Evolutionary conservation across 108 stramenopile species (phyloP).

Genomic region (Cyclostephanos invisitatus): DNA sequence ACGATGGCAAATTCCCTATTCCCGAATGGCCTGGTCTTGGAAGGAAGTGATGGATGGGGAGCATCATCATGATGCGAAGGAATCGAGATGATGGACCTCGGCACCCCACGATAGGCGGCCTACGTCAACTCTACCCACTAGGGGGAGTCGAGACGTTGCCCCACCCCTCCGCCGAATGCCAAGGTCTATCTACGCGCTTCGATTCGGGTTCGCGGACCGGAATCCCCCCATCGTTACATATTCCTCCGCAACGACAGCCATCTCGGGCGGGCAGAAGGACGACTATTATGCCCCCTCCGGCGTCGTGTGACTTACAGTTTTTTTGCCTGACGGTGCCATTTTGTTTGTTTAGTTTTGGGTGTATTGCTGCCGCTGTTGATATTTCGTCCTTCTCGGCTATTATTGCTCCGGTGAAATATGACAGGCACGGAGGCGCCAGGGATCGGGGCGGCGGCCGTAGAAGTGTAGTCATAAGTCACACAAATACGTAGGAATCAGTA

Average conservation of each 20-base stretch:
- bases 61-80: background rate
- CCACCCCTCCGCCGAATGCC: background rate
- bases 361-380: conserved; percentile 5
- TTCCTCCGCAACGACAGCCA: conserved; percentile 65
- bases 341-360: conserved; percentile 24
- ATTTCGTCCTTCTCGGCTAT: conserved; percentile 22
- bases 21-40: background rate
- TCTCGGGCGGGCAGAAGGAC: conserved; percentile 83
- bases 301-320: conserved; percentile 82
- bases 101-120: background rate
- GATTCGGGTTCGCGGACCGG: background rate
- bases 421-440: too few species aligned
- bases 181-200: background rate
- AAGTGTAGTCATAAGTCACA: too few species aligned
- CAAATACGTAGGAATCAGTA: too few species aligned
- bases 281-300: conserved; percentile 84
- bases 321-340: conserved; percentile 82
- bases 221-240: background rate
- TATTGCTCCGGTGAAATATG: conserved; percentile 18
- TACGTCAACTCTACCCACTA: background rate
- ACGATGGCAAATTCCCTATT: background rate
- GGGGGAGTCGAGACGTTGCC: background rate
- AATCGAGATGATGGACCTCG: conserved; percentile 1
- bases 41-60: conserved; percentile 5
- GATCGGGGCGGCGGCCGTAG: too few species aligned